Evolutionary conservation across 2,329 filamentous ascomycete genomes (phyloP), one percentile per base, ranked within the genome.

Genomic region (Nothopassalora personata): DNA sequence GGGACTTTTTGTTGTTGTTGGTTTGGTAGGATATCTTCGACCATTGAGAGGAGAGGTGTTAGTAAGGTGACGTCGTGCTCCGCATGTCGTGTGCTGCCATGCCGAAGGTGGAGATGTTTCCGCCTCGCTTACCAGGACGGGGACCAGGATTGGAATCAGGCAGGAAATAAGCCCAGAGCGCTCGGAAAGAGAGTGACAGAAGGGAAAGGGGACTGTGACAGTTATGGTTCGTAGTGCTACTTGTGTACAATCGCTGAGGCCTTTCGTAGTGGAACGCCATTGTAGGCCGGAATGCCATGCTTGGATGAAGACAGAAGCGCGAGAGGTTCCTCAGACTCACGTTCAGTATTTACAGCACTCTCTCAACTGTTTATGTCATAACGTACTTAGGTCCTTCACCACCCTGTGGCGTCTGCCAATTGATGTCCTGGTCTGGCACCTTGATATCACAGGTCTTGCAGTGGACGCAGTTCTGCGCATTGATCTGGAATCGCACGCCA

Each of bases 381-480:
- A 81, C 79, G 68, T 87, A 87, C 71, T 86, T 86, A 8, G 84
- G 84, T 4, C 84, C 84, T 70, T 87, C 94, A 54, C 93, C 94
- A 65, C 94, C 72, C 60, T 97, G 91, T 6, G 94, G 94, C 33
- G 94, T 94, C 68, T 91, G 85, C 91, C 91, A 74, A 43, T 96
- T 97, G 76, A 99, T 97, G 72, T 97, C 94, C 79, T 99, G 94
- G 63, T 87, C 85, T 7, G 94, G 94, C 15, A 91, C 93, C 79
- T 99, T 99, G 79, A 99, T 99, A 75, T 99, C 94, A 74, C 94
- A 99, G 13, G 94, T 99, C 83, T 99, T 99, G 83, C 94, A 99
- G 77, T 99, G 94, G 65, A 99, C 96, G 74, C 94, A 99, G 77
- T 97, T 97, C 75, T 97, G 93, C 52, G 92, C 80, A 71, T 97